Evolutionary conservation across 495 filamentous ascomycete species (phyloP).

Genomic region (Parathielavia appendiculata): DNA sequence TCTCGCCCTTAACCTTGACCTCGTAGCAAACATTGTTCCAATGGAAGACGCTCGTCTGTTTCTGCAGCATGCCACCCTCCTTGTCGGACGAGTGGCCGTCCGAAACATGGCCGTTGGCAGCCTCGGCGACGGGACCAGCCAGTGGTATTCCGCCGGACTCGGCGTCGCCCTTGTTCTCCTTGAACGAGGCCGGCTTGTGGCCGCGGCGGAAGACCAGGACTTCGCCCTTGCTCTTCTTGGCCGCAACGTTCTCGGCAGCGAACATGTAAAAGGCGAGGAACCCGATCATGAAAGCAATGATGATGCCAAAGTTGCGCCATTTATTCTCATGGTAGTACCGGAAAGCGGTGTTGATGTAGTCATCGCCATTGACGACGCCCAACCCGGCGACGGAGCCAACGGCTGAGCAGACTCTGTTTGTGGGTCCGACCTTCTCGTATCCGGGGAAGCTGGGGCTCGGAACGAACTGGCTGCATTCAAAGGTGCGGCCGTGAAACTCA

Average conservation of each 20-base stretch:
- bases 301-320: conserved; percentile 80
- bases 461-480: conserved; percentile 57
- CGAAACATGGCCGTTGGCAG: conserved; percentile 36
- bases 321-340: conserved; percentile 56
- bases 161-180: conserved; percentile 50
- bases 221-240: conserved; percentile 80
- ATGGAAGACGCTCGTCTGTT: conserved; percentile 64
- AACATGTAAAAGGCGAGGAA: conserved; percentile 63
- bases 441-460: conserved; percentile 42
- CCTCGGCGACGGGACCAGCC: conserved; percentile 35
- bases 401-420: conserved; percentile 54
- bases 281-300: conserved; percentile 66
- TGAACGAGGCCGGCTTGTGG: conserved; percentile 54
- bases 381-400: conserved; percentile 59
- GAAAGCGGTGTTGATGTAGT: conserved; percentile 59
- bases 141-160: conserved; percentile 49
- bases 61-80: conserved; percentile 47
- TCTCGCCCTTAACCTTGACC: conserved; percentile 76
- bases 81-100: conserved; percentile 47
- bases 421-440: conserved; percentile 35
- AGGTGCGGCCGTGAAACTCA: conserved; percentile 67
- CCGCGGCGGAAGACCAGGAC: conserved; percentile 80
- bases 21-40: conserved; percentile 86
- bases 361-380: conserved; percentile 54
- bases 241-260: conserved; percentile 68